Percentiles rank a stretch among this genome's conserved stretches.
Evolutionary conservation across 2,329 filamentous ascomycete species (phyloP).

Genomic region (Stagonosporopsis rhizophila): DNA sequence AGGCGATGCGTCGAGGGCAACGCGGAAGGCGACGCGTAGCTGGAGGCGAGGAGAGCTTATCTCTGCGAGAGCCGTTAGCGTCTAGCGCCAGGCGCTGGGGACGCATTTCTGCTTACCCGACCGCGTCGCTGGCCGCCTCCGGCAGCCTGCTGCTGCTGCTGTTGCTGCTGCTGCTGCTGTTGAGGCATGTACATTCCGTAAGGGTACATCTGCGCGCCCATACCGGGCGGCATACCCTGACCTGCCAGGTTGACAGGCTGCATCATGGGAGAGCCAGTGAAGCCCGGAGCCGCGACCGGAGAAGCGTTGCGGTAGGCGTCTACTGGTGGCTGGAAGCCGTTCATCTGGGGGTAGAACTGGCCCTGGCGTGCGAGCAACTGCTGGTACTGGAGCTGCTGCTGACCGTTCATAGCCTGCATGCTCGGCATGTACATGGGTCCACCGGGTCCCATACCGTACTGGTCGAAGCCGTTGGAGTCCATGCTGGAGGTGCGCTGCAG

Average conservation of each 20-base stretch:
- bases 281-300: constrained; percentile 51
- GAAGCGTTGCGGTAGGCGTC: constrained; percentile 54
- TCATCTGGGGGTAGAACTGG: constrained; percentile 57
- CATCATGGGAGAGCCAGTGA: constrained; percentile 55
- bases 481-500: constrained; percentile 58
- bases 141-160: constrained; percentile 47
- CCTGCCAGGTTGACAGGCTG: constrained; percentile 56
- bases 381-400: constrained; percentile 65
- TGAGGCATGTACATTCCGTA: constrained; percentile 61
- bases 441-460: constrained; percentile 49
- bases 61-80: constrained; percentile 39
- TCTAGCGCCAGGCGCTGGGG: constrained; percentile 26
- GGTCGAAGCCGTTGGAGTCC: constrained; percentile 58
- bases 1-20: constrained; percentile 18
- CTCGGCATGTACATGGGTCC: constrained; percentile 46
- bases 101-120: constrained; percentile 55
- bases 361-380: constrained; percentile 60
- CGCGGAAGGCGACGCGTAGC: constrained; percentile 9
- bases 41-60: constrained; percentile 23
- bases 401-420: constrained; percentile 51
- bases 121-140: constrained; percentile 61
- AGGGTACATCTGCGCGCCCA: constrained; percentile 53
- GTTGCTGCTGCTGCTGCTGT: constrained; percentile 49
- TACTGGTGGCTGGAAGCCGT: constrained; percentile 51
- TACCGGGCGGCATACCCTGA: constrained; percentile 43